Evolutionary conservation across 2,329 filamentous ascomycete species (phyloP).

Genomic region (Fusarium udum): DNA sequence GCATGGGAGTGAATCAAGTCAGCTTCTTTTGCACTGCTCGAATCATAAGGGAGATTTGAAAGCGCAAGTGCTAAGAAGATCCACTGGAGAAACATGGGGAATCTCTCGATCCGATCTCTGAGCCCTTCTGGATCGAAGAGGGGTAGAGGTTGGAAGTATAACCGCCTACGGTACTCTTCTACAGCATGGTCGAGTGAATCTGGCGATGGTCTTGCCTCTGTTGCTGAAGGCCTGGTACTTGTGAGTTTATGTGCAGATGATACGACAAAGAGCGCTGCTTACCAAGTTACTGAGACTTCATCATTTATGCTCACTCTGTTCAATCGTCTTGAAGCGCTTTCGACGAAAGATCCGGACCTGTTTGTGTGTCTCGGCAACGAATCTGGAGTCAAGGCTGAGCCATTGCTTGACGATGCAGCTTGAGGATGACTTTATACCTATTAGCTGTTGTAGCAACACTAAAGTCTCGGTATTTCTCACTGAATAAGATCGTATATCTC

Average conservation of each 20-base stretch:
- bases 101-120: conserved; percentile 1
- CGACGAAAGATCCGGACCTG: not conserved
- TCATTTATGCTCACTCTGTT: not conserved
- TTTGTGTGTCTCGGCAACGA: conserved; percentile 4
- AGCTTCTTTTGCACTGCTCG: conserved; percentile 20
- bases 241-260: not conserved
- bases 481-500: conserved; percentile 20
- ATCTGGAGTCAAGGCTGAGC: conserved; percentile 12
- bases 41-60: conserved; percentile 12
- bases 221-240: not conserved
- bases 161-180: conserved; percentile 20
- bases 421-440: not conserved
- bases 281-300: not conserved
- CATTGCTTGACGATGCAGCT: conserved; percentile 5
- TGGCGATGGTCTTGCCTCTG: not conserved
- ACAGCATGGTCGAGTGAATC: conserved; percentile 17
- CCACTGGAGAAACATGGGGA: conserved; percentile 26
- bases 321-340: not conserved
- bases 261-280: not conserved
- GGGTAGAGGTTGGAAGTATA: conserved; percentile 37
- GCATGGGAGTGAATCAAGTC: conserved; percentile 16
- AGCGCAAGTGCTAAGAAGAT: conserved; percentile 25
- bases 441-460: accelerated
- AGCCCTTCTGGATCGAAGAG: conserved; percentile 23
- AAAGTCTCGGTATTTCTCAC: not conserved